Base-by-base conservation (phyloP, 1,139 yeast genomes). In the Casaregolazyma suthepensis region DNA sequence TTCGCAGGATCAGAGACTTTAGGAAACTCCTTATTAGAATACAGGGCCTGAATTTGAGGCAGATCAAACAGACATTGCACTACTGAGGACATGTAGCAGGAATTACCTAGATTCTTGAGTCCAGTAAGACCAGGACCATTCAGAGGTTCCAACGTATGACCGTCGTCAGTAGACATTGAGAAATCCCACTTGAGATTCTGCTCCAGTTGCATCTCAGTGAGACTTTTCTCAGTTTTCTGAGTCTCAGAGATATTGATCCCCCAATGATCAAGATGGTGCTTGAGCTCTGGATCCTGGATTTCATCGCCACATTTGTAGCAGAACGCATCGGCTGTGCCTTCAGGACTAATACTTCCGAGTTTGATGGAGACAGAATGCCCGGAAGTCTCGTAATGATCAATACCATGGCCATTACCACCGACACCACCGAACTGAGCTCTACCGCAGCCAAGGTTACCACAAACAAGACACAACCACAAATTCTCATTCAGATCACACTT, bases 131-230 rank as follows among this genome's bases (percentile, higher is more conserved):
- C 85, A 43, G 79, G 67, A 1, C 93, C 95, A 71, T 76, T 83
- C 0, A 89, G 72, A 0, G 91, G 89, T 18, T 70, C 66, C 48
- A 87, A 71, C 49, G 78, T 78, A 46, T 79, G 80, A 20, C 97
- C 97, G 57, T 81, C 75, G 2, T 82, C 82, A 46, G 84, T 84
- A 35, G 83, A 84, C 79, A 91, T 80, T 56, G 82, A 81, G 68
- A 94, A 93, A 58, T 91, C 96, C 97, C 97, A 94, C 62, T 85
- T 86, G 71, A 89, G 67, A 67, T 93, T 93, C 66, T 91, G 97
- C 66, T 91, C 97, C 53, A 93, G 79, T 69, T 94, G 96, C 57
- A 93, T 71, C 66, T 93, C 99, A 2, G 91, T 81, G 64, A 94
- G 74, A 37, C 85, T 84, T 71, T 90, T 91, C 66, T 93, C 99